A percentile compares a stretch with the other conserved stretches of the same genome.
Conservation (phyloP, 202 grass and related monocot species). For the Eragrostis tef region DNA sequence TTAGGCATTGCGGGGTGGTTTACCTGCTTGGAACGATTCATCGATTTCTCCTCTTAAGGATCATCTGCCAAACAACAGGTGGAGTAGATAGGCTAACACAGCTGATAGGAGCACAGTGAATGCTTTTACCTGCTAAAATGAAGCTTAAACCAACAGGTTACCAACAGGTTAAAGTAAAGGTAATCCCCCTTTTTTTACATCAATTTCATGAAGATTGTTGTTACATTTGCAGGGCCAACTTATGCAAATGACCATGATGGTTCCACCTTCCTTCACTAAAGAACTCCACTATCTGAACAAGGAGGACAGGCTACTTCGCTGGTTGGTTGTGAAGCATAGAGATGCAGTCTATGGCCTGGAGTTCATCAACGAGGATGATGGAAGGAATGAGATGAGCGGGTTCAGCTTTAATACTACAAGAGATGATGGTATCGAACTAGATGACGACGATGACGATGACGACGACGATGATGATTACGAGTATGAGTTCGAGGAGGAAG, state of each 20-base stretch:
- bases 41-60: neutral
- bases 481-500: constrained; percentile 27
- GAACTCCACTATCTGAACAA: constrained; percentile 95
- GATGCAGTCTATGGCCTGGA: constrained; percentile 74
- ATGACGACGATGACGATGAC: neutral
- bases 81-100: neutral
- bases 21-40: neutral
- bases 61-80: neutral
- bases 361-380: constrained; percentile 72
- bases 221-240: constrained; percentile 68
- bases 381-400: constrained; percentile 51
- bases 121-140: constrained; percentile 19
- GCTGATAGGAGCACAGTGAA: constrained; percentile 1
- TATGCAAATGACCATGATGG: constrained; percentile 98
- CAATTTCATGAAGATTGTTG: constrained; percentile 25
- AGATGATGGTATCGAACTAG: constrained; percentile 15
- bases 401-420: neutral
- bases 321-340: constrained; percentile 90
- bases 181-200: neutral
- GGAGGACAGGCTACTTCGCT: constrained; percentile 81
- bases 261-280: constrained; percentile 78
- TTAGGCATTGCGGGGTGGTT: neutral
- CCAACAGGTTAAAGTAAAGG: neutral
- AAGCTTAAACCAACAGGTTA: neutral
- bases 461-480: neutral